These are phyloP conservation scores for Allantophomopsis cytisporea DNA, from an alignment of 2,329 filamentous ascomycete genomes.

Conservation along the genomic window DNA sequence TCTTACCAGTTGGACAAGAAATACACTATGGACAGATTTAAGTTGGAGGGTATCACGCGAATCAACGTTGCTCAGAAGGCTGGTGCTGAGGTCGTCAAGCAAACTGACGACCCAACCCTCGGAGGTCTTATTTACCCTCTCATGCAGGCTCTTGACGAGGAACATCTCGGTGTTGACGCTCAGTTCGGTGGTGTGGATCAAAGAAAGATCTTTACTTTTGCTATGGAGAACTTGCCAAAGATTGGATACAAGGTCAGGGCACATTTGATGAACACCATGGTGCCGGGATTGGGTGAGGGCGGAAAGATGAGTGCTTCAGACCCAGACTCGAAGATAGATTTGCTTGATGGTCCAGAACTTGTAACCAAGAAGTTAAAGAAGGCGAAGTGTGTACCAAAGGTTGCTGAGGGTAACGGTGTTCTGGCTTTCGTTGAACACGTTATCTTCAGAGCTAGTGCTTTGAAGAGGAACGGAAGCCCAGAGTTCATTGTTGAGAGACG, in stretches of 20 bases:
- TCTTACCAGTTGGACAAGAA: slow-evolving; percentile 61
- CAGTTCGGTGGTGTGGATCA: slow-evolving; percentile 85
- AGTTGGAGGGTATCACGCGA: slow-evolving; percentile 33
- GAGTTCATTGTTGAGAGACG: slow-evolving; percentile 58
- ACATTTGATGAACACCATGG: slow-evolving; percentile 76
- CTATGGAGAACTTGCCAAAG: slow-evolving; percentile 73
- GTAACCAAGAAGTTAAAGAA: slow-evolving; percentile 80
- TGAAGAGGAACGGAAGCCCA: slow-evolving; percentile 36
- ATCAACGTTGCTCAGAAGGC: slow-evolving; percentile 59
- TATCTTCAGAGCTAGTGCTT: slow-evolving; percentile 61
- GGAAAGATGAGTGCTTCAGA: slow-evolving; percentile 80
- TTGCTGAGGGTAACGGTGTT: slow-evolving; percentile 75
- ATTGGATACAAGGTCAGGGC: slow-evolving; percentile 66
- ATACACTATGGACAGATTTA: slow-evolving; percentile 85
- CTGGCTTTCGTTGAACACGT: slow-evolving; percentile 80
- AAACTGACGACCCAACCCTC: slow-evolving; percentile 63
- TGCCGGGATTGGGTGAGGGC: slow-evolving; percentile 66
- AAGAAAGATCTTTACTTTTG: slow-evolving; percentile 77
- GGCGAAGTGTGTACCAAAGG: slow-evolving; percentile 62
- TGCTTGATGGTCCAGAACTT: slow-evolving; percentile 65
- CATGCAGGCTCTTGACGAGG: slow-evolving; percentile 83
- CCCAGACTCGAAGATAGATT: slow-evolving; percentile 76
- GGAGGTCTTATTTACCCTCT: slow-evolving; percentile 71
- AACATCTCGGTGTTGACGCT: slow-evolving; percentile 73
- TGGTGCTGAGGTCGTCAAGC: slow-evolving; percentile 89